Evolutionary conservation across 495 filamentous ascomycete species (phyloP), one percentile per base, ranked within the genome.

Genomic region (Tetracladium setigerum): DNA sequence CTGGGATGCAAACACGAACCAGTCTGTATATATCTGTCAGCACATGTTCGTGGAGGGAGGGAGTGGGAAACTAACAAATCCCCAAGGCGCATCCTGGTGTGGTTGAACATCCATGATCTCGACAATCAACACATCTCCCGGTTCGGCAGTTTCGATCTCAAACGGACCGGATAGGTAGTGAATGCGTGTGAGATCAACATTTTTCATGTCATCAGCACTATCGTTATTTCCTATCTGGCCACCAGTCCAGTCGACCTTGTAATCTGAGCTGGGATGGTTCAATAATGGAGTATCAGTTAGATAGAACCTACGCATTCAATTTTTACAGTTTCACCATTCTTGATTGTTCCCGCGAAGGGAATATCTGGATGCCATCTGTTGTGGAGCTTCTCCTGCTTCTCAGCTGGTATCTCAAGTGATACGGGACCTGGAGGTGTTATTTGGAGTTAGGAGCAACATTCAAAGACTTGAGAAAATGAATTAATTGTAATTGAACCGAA

Each of bases 91-190:
- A 12, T 92, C 81, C 57, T 89, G 70, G 53, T 94, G 82, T 7
- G 90, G 90, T 62, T 96, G 90, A 2, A 95, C 91, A 52, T 96
- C 91, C 67, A 95, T 91, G 50, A 97, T 95, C 66, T 97, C 89
- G 3, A 95, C 88, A 0, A 94, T 60, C 1, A 97, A 72, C 7
- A 95, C 69, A 60, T 95, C 91, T 0, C 91, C 91, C 0, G 90
- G 90, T 58, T 85, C 78, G 3, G 91, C 90, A 1, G 77, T 83
- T 55, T 89, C 86, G 44, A 97, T 76, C 54, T 95, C 88, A 55
- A 97, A 95, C 0, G 91, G 91, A 0, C 91, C 91, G 0, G 84
- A 89, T 2, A 97, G 75, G 61, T 94, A 95, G 64, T 97, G 91
- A 18, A 90, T 72, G 43, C 73, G 70, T 7, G 85, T 94, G 3